Base-by-base conservation (phyloP, 2,329 filamentous ascomycete genomes). In the Cercospora sp. region DNA sequence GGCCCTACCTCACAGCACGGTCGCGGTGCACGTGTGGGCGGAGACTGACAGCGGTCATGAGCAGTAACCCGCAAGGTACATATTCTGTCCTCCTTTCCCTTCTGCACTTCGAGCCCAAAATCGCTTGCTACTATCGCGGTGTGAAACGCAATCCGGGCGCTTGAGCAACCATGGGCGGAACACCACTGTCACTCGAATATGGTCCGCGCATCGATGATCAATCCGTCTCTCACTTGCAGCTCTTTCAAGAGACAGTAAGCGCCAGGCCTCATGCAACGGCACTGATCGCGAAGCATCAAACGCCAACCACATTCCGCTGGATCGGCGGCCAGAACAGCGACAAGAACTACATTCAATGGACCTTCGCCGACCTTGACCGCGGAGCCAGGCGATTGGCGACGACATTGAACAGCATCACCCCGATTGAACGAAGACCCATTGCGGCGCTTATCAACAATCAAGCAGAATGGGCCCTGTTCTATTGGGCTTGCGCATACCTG, bases 381-480 rank as follows among this genome's bases (percentile, higher is more conserved):
- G 76, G 72, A 26, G 76, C 76, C 31, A 66, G 76, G 28, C 72
- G 76, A 58, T 66, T 77, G 62, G 74, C 76, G 8, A 76, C 73
- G 30, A 67, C 73, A 8, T 64, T 77, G 53, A 77, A 76, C 68
- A 72, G 75, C 57, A 63, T 74, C 26, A 71, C 74, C 16, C 75
- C 75, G n/a, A 71, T 77, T 64, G 74, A 77, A 66, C 69, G 76
- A 23, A 67, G 73, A 51, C 75, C 76, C 3, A 73, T 77, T 28
- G 76, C 74, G 2, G 73, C 72, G 18, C 68, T 77, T 57, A 71
- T 77, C 70, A 75, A 75, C 68, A 77, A 75, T 33, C 74, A 76
- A 64, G 76, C 74, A 70, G 76, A 77, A 75, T 77, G 76, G 76
- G 75, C 74, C 18, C 71, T 77, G 13, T 71, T 77, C 53, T 76